Percentiles rank a stretch among this genome's conserved stretches.
phyloP scores from a whole-genome alignment of 1,284 basidiomycete genomes.

The Tilletia setariae region DNA sequence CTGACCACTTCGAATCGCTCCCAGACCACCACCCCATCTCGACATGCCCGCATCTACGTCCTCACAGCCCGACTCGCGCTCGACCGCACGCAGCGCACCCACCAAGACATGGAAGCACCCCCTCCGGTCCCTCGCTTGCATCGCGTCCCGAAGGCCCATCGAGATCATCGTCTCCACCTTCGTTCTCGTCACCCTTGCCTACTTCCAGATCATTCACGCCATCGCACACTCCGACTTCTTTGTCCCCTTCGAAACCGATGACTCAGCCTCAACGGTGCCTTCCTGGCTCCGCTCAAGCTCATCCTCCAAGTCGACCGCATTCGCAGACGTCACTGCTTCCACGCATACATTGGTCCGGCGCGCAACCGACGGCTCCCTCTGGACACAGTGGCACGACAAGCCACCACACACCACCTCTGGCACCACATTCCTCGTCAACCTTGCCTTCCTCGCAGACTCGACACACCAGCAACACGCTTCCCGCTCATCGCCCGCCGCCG shows the following conservation, averaged over 20 bases:
- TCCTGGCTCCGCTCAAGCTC: slow-evolving; percentile 5
- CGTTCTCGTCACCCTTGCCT: slow-evolving; percentile 79
- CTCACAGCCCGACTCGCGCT: too few relatives aligned
- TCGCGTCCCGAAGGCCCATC: slow-evolving; percentile 59
- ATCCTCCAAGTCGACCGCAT: not conserved
- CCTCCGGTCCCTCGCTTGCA: slow-evolving; percentile 18
- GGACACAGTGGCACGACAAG: slow-evolving; percentile 8
- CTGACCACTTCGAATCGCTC: too few relatives aligned
- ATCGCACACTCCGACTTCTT: slow-evolving; percentile 65
- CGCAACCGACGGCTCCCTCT: not conserved
- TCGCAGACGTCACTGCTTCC: not conserved
- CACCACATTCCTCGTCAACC: slow-evolving; percentile 7
- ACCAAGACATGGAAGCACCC: slow-evolving; percentile 10
- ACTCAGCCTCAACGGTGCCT: not conserved
- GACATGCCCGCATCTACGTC: too few relatives aligned
- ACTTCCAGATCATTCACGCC: slow-evolving; percentile 82
- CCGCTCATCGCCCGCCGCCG: not conserved
- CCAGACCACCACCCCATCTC: too few relatives aligned
- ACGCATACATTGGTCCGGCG: not conserved
- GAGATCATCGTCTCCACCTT: slow-evolving; percentile 85
- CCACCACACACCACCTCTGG: not conserved
- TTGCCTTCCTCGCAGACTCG: slow-evolving; percentile 13
- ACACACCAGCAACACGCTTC: not conserved
- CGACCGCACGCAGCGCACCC: too few relatives aligned
- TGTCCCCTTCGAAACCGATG: slow-evolving; percentile 28